phyloP scores from a whole-genome alignment of 1,284 basidiomycete species.

The Ceratobasidium sp. region DNA sequence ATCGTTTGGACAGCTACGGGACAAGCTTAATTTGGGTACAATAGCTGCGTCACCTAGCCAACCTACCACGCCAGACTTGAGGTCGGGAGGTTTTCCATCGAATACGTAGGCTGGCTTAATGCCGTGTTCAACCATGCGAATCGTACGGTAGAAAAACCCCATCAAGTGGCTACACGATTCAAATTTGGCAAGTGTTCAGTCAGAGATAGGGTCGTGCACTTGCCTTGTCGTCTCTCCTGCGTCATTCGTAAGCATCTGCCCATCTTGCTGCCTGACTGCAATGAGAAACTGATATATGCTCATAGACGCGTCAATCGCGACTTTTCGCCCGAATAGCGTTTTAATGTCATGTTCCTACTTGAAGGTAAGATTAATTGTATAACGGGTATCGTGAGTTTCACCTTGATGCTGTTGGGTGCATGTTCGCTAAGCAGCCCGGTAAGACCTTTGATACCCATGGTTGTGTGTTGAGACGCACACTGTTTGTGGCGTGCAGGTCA shows the following conservation, averaged over 20 bases:
- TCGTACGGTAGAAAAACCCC: constrained; percentile 98
- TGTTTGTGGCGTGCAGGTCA: constrained; percentile 13
- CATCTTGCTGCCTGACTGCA: constrained; percentile 95
- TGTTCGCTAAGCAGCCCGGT: constrained; percentile 90
- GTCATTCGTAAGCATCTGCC: constrained; percentile 96
- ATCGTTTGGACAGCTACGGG: constrained; percentile 87
- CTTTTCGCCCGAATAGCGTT: constrained; percentile 96
- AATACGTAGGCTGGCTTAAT: constrained; percentile 99
- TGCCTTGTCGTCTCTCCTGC: constrained; percentile 93
- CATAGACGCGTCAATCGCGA: constrained; percentile 99
- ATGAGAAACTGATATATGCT: constrained; percentile 97
- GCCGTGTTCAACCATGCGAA: constrained; percentile 98
- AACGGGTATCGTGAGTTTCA: constrained; percentile 45
- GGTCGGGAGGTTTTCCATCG: constrained; percentile 96
- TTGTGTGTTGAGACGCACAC: constrained; percentile 24
- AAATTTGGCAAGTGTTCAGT: neutral
- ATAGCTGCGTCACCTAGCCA: neutral
- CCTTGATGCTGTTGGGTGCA: constrained; percentile 84
- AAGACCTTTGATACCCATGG: constrained; percentile 92
- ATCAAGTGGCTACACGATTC: constrained; percentile 80
- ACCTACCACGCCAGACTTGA: constrained; percentile 95
- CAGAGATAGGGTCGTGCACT: constrained; percentile 45
- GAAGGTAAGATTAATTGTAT: neutral
- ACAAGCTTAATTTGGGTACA: neutral
- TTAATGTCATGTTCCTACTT: constrained; percentile 91